These are phyloP conservation scores for Phaeophleospora eucalypticola DNA, from an alignment of 2,329 filamentous ascomycete genomes.

Conservation along the genomic window DNA sequence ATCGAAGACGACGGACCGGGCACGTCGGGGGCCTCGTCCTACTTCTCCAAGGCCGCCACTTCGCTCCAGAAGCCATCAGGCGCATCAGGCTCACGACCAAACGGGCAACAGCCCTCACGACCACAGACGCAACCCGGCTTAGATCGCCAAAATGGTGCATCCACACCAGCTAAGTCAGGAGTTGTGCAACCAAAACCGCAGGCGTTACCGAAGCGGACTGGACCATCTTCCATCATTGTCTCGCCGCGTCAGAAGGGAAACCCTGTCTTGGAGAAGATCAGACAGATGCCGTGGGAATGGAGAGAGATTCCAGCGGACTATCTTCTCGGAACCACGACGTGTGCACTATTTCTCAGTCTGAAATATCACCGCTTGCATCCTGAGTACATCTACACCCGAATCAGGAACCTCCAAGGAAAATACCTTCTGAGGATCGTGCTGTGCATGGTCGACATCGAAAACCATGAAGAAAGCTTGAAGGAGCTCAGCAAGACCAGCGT, in stretches of 20 bases:
- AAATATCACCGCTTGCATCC: constrained; percentile 97
- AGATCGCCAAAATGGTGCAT: constrained; percentile 20
- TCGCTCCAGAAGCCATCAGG: constrained; percentile 15
- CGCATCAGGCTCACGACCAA: constrained; percentile 7
- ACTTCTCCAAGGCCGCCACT: constrained; percentile 19
- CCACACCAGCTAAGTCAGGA: constrained; percentile 20
- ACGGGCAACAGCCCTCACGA: constrained; percentile 6
- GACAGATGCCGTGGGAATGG: constrained; percentile 88
- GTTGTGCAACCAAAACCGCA: constrained; percentile 75
- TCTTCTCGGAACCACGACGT: constrained; percentile 79
- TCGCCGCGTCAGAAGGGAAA: constrained; percentile 94
- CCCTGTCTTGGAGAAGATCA: constrained; percentile 78
- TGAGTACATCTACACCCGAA: constrained; percentile 94
- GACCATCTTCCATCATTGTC: constrained; percentile 77
- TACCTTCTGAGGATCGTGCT: constrained; percentile 84
- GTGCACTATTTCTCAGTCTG: constrained; percentile 85
- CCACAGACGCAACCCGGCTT: constrained; percentile 16
- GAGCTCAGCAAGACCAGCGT: constrained; percentile 90
- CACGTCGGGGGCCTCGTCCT: constrained; percentile 6
- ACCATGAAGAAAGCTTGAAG: constrained; percentile 83
- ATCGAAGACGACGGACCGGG: constrained; percentile 22
- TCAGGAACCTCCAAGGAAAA: constrained; percentile 76
- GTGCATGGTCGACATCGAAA: constrained; percentile 89
- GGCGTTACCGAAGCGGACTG: constrained; percentile 62
- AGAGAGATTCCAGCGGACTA: constrained; percentile 96